Conservation (phyloP, 192 early-diverging fungal genomes). For the Dissophora globulifera region DNA sequence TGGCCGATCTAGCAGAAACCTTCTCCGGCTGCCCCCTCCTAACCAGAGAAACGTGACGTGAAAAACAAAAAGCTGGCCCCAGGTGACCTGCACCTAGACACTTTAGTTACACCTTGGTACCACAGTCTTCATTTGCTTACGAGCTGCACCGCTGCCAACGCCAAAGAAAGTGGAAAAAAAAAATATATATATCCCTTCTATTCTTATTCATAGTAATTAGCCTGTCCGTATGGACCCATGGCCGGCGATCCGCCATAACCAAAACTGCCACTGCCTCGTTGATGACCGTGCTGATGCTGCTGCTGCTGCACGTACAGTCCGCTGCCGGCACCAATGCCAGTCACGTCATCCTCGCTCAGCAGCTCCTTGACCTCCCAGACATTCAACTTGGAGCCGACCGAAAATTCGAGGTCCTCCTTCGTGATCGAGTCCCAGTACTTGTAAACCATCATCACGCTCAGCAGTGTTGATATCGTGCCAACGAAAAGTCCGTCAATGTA, state of each 20-base stretch:
- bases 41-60: too few relatives aligned
- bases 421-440: conserved; percentile 99
- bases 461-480: conserved; percentile 86
- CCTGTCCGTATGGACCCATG: conserved; percentile 28
- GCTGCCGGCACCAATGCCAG: conserved; percentile 31
- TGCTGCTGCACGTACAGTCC: conserved; percentile 40
- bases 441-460: conserved; percentile 99
- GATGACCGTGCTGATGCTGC: conserved; percentile 15
- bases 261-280: neutral
- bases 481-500: conserved; percentile 99
- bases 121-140: too few relatives aligned
- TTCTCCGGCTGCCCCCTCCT: too few relatives aligned
- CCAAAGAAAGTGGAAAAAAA: too few relatives aligned
- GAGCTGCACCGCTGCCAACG: too few relatives aligned
- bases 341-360: conserved; percentile 62
- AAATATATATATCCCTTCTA: conserved; percentile 5
- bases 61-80: too few relatives aligned
- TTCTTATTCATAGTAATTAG: conserved; percentile 33
- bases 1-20: too few relatives aligned
- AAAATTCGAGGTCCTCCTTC: conserved; percentile 97
- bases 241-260: conserved; percentile 12
- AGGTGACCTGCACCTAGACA: too few relatives aligned
- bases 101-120: too few relatives aligned
- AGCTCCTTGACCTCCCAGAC: conserved; percentile 87
- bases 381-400: conserved; percentile 78